phyloP scores from a whole-genome alignment of 257 asterid genomes.

The Solanum sejunctum region DNA sequence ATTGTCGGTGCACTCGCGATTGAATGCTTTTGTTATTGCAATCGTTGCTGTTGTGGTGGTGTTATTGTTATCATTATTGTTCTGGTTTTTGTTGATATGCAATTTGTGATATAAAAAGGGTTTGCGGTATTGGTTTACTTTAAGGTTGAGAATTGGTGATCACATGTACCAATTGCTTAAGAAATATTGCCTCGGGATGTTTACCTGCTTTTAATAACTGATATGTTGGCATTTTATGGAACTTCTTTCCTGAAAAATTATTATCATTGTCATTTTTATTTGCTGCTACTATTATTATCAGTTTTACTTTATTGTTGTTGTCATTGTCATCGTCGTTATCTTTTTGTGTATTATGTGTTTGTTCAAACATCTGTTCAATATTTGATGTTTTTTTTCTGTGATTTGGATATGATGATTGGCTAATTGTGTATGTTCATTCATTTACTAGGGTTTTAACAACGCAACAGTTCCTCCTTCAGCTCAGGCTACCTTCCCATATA shows the following conservation, averaged over 20 bases:
- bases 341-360: not conserved
- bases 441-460: slow-evolving; percentile 56
- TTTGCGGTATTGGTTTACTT: not conserved
- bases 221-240: not conserved
- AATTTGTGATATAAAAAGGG: not conserved
- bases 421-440: not conserved
- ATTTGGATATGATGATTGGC: not conserved
- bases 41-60: not conserved
- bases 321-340: not conserved
- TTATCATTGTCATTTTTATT: not conserved
- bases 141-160: not conserved
- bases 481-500: slow-evolving; percentile 86
- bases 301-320: not conserved
- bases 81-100: not conserved
- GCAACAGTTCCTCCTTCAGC: slow-evolving; percentile 90
- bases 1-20: not conserved
- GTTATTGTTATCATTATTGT: not conserved
- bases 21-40: not conserved
- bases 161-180: not conserved
- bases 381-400: not conserved
- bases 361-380: not conserved
- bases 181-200: not conserved
- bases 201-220: not conserved
- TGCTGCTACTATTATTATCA: not conserved
- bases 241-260: not conserved